Evolutionary conservation across 2,329 filamentous ascomycete species (phyloP).

Genomic region (Epichloe festucae): DNA sequence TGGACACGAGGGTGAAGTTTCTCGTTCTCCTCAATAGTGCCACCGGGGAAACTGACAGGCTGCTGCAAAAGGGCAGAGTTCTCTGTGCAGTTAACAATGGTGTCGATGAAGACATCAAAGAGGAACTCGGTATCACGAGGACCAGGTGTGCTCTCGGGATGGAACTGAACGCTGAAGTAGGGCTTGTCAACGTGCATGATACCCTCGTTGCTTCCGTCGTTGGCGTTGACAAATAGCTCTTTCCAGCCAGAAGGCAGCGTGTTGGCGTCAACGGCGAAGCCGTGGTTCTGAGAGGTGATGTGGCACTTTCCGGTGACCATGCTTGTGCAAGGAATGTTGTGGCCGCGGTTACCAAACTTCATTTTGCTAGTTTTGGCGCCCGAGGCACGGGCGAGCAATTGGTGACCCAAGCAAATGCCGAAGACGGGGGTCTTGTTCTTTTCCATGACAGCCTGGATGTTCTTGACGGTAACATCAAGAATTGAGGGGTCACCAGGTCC

Average conservation of each 20-base stretch:
- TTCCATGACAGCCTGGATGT: slow-evolving; percentile 63
- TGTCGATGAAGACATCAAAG: slow-evolving; percentile 91
- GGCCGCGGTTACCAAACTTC: slow-evolving; percentile 97
- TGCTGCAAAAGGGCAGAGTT: slow-evolving; percentile 54
- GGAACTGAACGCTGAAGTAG: slow-evolving; percentile 99
- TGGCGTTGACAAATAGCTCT: slow-evolving; percentile 95
- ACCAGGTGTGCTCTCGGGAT: slow-evolving; percentile 91
- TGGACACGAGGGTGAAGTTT: slow-evolving; percentile 63
- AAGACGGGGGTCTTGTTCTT: slow-evolving; percentile 80
- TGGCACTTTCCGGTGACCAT: slow-evolving; percentile 93
- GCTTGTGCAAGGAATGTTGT: slow-evolving; percentile 97
- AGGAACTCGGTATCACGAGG: slow-evolving; percentile 92
- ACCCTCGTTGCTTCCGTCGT: slow-evolving; percentile 96
- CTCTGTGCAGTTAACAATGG: slow-evolving; percentile 59
- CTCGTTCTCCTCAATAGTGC: slow-evolving; percentile 66
- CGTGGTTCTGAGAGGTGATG: slow-evolving; percentile 98
- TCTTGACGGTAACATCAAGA: slow-evolving; percentile 65
- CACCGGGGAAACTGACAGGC: slow-evolving; percentile 79
- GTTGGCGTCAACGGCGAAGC: slow-evolving; percentile 77
- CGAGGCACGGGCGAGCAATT: slow-evolving; percentile 80
- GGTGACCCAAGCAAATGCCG: slow-evolving; percentile 92
- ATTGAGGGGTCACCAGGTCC: slow-evolving; percentile 90
- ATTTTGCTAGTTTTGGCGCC: slow-evolving; percentile 90
- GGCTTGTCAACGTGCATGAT: slow-evolving; percentile 77
- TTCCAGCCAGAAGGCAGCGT: slow-evolving; percentile 71